A percentile compares a stretch with the other conserved stretches of the same genome.
Conservation (phyloP, 306 rosid species). For the Rosa chinensis region DNA sequence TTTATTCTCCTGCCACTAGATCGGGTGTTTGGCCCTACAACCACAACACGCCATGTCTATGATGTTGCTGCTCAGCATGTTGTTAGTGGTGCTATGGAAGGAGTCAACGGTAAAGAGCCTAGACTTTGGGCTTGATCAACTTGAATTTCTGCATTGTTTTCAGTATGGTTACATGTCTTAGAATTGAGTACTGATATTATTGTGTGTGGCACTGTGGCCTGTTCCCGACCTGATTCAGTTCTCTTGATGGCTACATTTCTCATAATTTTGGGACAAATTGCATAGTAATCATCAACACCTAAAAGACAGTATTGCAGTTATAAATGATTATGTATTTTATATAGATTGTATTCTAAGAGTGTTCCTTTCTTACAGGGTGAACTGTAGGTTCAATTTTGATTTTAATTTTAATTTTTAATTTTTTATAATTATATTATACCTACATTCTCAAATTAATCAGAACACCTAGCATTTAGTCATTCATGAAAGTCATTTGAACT, state of each 20-base stretch:
- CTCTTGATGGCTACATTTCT: background rate
- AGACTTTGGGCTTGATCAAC: constrained; percentile 21
- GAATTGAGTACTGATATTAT: background rate
- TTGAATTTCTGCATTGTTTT: constrained; percentile 24
- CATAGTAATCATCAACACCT: background rate
- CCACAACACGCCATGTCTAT: constrained; percentile 96
- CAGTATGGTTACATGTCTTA: constrained; percentile 18
- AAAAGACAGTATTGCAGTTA: background rate
- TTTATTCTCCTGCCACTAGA: constrained; percentile 50
- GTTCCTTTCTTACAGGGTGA: background rate
- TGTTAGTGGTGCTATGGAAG: constrained; percentile 93
- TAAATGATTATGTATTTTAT: background rate
- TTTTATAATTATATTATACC: background rate
- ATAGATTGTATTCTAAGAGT: background rate
- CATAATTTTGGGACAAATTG: background rate
- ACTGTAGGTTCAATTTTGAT: background rate
- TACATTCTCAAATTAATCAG: background rate
- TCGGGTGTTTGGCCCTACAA: constrained; percentile 95
- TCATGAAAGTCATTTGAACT: background rate
- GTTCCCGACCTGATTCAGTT: background rate
- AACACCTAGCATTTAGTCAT: background rate
- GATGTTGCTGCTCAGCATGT: constrained; percentile 96
- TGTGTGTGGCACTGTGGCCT: background rate
- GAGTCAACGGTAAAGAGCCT: constrained; percentile 74
- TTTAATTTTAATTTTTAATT: background rate